Evolutionary conservation across 164 flowering plant genomes (phyloP), one percentile per base, ranked within the genome.

Genomic region (Vitis labrusca): DNA sequence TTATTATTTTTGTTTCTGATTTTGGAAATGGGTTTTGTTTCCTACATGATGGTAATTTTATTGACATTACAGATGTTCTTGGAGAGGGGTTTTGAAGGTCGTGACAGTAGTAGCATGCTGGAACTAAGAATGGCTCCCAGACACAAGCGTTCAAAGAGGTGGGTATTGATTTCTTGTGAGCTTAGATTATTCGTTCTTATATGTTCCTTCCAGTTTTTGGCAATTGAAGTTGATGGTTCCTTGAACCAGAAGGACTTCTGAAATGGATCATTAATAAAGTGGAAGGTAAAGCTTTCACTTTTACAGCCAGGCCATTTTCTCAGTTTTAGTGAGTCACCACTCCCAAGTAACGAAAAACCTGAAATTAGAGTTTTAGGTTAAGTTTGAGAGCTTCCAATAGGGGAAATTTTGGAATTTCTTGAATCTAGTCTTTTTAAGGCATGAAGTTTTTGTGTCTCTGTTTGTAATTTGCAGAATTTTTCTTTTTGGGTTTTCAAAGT

Each of bases 141-240:
- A 52, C 89, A 82, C 77, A 77, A 77, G 71, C 86, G 87, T 63
- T 82, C 90, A 44, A 83, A 82, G 80, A 88, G 92, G 92, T 88
- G 69, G 66, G 16, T 23, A 10, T 56, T 53, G 6, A 16, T 55
- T 32, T 44, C n/a, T 50, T 59, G 53, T 63, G 12, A 37, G 9
- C 53, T 44, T 57, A 15, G 30, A 27, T 19, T 59, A 44, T 16
- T 69, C 59, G 14, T 50, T 50, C 30, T 29, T 54, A 32, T 29
- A 54, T 0, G 17, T 16, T 63, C 27, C 48, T 54, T 65, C 49
- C 16, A 8, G 17, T 17, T 61, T 72, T 68, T 57, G 59, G 17
- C 16, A n/a, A 50, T 68, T 13, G 8, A 27, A 23, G 16, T 67
- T 63, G 63, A 59, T 71, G 48, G 49, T 52, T 44, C 50, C 70